phyloP scores from a whole-genome alignment of 2,329 filamentous ascomycete species.

The Pestalotiopsis fici region DNA sequence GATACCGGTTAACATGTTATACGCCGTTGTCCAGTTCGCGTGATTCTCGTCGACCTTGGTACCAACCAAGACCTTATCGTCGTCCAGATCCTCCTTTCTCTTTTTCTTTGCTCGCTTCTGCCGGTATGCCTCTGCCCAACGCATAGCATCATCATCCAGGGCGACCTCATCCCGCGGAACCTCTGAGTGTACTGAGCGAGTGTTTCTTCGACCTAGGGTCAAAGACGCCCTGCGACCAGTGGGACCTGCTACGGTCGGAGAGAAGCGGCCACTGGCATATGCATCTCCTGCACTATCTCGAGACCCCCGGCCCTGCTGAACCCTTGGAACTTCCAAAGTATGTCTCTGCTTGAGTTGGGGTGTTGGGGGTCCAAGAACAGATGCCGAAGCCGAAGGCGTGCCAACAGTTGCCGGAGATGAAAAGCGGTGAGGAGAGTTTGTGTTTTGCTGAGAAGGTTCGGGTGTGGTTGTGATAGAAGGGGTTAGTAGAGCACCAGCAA shows the following conservation, averaged over 20 bases:
- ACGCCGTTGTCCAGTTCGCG: conserved; percentile 95
- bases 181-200: conserved; percentile 84
- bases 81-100: conserved; percentile 84
- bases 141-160: conserved; percentile 85
- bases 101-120: conserved; percentile 89
- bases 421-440: conserved; percentile 54
- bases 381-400: conserved; percentile 43
- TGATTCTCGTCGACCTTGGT: conserved; percentile 98
- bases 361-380: conserved; percentile 52
- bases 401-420: conserved; percentile 56
- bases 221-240: conserved; percentile 78
- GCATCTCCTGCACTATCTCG: conserved; percentile 67
- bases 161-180: conserved; percentile 78
- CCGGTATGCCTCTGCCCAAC: conserved; percentile 91
- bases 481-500: conserved; percentile 17
- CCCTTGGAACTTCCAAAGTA: conserved; percentile 83
- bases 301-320: conserved; percentile 65
- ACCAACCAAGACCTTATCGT: conserved; percentile 91
- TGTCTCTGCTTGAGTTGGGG: conserved; percentile 75
- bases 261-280: conserved; percentile 79
- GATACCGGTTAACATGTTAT: conserved; percentile 99
- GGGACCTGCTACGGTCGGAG: conserved; percentile 60
- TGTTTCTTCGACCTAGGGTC: conserved; percentile 76
- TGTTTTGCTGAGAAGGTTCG: conserved; percentile 25
- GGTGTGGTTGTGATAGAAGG: conserved; percentile 20